These are phyloP conservation scores for Exidia glandulosa DNA, from an alignment of 768 basidiomycete genomes.

Conservation along the genomic window DNA sequence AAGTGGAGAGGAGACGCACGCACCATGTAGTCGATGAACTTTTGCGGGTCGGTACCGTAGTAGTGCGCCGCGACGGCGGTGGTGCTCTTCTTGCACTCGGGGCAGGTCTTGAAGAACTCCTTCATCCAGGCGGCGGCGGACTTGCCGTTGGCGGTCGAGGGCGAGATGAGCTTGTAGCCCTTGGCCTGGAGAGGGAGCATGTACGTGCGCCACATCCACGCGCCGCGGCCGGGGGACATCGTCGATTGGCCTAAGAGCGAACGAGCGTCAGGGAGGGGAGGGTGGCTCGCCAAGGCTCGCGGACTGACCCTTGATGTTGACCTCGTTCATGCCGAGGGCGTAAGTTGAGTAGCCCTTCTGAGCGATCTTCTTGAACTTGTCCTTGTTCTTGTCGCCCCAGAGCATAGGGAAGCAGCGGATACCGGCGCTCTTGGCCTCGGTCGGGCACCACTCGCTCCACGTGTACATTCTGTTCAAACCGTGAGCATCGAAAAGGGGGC, in stretches of 20 bases:
- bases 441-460: not conserved
- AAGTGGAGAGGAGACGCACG: not conserved
- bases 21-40: not conserved
- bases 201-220: not conserved
- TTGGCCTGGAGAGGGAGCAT: not conserved
- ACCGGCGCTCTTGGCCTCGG: not conserved
- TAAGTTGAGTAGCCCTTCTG: not conserved
- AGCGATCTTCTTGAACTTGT: not conserved
- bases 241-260: too few relatives aligned
- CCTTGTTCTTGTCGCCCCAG: not conserved
- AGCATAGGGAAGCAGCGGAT: not conserved
- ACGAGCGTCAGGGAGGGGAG: too few relatives aligned
- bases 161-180: not conserved
- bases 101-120: not conserved
- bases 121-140: not conserved
- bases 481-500: not conserved
- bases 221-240: not conserved
- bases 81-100: not conserved
- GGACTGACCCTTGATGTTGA: not conserved
- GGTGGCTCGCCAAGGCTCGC: too few relatives aligned
- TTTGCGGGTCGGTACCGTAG: not conserved
- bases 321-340: not conserved
- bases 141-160: not conserved
- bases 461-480: not conserved
- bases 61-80: not conserved